Evolutionary conservation across 1,284 basidiomycete genomes (phyloP).

Genomic region (Sporisorium graminicola): DNA sequence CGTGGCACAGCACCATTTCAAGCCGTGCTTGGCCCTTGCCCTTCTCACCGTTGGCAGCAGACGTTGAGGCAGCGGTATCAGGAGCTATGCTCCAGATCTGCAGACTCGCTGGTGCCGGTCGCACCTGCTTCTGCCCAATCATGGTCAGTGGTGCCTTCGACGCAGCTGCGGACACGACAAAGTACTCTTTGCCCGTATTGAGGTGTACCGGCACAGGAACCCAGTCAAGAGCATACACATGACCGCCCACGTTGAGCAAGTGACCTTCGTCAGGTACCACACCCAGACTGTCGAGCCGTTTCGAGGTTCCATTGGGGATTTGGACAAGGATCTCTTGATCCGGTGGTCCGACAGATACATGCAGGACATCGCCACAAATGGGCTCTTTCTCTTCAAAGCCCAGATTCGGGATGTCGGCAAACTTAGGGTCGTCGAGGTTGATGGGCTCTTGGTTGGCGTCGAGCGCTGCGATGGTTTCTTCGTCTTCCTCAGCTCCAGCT

Average conservation of each 20-base stretch:
- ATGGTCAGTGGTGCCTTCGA: constrained; percentile 23
- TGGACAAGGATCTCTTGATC: constrained; percentile 26
- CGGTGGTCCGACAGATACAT: constrained; percentile 28
- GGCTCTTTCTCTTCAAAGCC: constrained; percentile 37
- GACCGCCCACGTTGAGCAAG: constrained; percentile 48
- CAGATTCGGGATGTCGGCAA: constrained; percentile 31
- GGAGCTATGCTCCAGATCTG: constrained; percentile 56
- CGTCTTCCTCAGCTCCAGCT: constrained; percentile 15
- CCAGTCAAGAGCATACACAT: constrained; percentile 57
- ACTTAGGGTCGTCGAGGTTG: constrained; percentile 32
- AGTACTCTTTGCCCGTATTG: constrained; percentile 43
- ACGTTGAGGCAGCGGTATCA: constrained; percentile 3
- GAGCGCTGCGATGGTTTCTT: constrained; percentile 15
- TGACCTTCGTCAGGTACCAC: constrained; percentile 43
- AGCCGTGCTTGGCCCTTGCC: constrained; percentile 34
- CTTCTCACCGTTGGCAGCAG: not conserved
- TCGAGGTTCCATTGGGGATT: constrained; percentile 17
- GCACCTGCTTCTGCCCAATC: constrained; percentile 23
- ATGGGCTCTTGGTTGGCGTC: constrained; percentile 32
- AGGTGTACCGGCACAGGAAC: constrained; percentile 46
- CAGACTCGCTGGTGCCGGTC: constrained; percentile 21
- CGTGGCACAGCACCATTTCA: constrained; percentile 45
- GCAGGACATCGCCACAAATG: constrained; percentile 20
- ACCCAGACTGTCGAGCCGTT: constrained; percentile 27
- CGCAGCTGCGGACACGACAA: constrained; percentile 37